Conservation (phyloP, 768 basidiomycete genomes). For the Leccinellum albellum region DNA sequence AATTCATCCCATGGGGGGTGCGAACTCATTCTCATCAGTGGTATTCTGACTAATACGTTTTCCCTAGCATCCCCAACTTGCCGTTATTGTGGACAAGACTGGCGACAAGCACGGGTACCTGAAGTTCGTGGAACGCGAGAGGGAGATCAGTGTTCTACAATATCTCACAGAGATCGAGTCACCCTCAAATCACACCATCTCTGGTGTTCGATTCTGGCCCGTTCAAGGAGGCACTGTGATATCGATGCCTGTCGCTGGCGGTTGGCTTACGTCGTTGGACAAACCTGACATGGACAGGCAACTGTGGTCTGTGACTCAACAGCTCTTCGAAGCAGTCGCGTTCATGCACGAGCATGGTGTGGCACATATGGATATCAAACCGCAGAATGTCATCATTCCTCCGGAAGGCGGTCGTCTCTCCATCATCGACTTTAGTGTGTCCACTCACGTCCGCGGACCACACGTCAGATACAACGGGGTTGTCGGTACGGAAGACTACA, state of each 20-base stretch:
- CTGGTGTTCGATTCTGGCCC: neutral
- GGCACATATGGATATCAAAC: constrained; percentile 17
- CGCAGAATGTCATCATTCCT: neutral
- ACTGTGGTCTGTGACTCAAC: neutral
- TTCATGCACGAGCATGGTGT: constrained; percentile 16
- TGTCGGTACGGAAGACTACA: neutral
- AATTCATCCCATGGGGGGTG: too few species aligned
- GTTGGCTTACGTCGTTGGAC: neutral
- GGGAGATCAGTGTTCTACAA: constrained; percentile 5
- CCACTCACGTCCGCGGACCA: neutral
- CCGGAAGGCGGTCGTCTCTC: neutral
- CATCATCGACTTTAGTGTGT: neutral
- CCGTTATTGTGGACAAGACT: neutral
- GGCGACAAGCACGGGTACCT: constrained; percentile 1
- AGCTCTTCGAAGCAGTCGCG: constrained; percentile 1
- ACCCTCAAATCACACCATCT: constrained; percentile 10
- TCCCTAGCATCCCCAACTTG: constrained; percentile 18
- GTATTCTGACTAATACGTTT: too few species aligned
- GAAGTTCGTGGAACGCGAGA: constrained; percentile 5
- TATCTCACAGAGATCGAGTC: constrained; percentile 7
- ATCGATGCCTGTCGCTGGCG: neutral
- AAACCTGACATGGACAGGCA: too few species aligned
- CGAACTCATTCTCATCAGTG: too few species aligned
- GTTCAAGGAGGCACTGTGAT: neutral
- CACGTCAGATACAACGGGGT: too few species aligned